These are phyloP conservation scores for Gardenia jasminoides DNA, from an alignment of 257 asterid genomes.

Conservation along the genomic window DNA sequence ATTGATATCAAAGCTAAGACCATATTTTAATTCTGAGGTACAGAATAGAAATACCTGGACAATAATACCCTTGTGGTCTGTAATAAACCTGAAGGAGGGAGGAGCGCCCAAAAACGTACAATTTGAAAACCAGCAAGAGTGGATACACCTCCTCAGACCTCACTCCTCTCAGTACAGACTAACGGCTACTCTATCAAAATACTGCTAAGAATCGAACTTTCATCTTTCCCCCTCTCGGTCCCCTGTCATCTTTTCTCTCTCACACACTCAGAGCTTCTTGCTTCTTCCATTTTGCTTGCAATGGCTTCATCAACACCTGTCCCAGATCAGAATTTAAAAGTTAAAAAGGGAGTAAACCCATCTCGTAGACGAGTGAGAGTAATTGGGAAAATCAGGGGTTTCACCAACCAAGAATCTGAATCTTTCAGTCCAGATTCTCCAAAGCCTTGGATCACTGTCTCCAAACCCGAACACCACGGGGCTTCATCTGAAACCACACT, in stretches of 20 bases:
- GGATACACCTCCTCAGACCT: no score
- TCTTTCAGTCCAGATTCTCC: conserved; percentile 20
- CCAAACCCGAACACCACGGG: conserved; percentile 24
- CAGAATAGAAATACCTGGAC: no score
- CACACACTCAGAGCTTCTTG: not conserved
- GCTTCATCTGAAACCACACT: conserved; percentile 32
- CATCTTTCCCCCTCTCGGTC: no score
- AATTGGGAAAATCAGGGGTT: conserved; percentile 55
- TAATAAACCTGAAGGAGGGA: no score
- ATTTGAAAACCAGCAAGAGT: not conserved
- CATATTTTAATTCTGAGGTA: no score
- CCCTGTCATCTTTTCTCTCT: not conserved
- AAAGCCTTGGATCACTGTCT: conserved; percentile 51
- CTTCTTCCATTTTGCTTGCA: not conserved
- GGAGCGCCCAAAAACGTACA: not conserved
- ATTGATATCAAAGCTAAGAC: no score
- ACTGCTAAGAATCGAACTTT: no score
- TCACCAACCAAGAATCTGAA: conserved; percentile 42
- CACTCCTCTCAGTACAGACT: not conserved
- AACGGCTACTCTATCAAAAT: not conserved
- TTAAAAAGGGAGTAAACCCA: conserved; percentile 19
- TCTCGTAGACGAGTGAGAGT: conserved; percentile 44
- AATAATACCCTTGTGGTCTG: not conserved
- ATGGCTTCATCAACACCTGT: conserved; percentile 42
- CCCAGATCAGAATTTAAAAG: conserved; percentile 15